Conservation (phyloP, 257 asterid species). For the Sherardia arvensis region DNA sequence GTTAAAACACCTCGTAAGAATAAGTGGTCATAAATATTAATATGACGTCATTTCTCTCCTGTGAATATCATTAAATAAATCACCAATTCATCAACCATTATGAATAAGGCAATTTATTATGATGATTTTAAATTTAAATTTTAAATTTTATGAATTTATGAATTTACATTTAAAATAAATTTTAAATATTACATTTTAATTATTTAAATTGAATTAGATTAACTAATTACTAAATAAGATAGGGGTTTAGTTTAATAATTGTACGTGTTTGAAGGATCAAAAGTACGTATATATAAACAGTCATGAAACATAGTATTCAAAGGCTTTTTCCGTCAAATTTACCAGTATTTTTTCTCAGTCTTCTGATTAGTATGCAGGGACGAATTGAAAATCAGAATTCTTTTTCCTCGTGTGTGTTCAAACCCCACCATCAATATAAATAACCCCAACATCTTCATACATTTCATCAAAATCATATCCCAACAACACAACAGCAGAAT, state of each 20-base stretch:
- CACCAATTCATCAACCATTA: too few species aligned
- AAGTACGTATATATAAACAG: slow-evolving; percentile 19
- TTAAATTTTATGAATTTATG: too few species aligned
- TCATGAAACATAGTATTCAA: slow-evolving; percentile 38
- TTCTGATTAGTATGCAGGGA: slow-evolving; percentile 31
- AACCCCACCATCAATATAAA: slow-evolving; percentile 17
- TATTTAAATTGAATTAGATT: too few species aligned
- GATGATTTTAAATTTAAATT: too few species aligned
- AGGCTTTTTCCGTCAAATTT: slow-evolving; percentile 24
- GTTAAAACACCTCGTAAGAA: too few species aligned
- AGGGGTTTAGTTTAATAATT: slow-evolving; percentile 7
- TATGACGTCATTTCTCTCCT: too few species aligned
- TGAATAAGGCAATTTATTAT: too few species aligned
- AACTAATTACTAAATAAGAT: too few species aligned
- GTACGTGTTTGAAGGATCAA: slow-evolving; percentile 59
- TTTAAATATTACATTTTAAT: too few species aligned
- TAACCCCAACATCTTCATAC: neutral
- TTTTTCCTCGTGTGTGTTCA: neutral
- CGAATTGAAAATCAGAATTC: slow-evolving; percentile 3
- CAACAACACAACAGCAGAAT: neutral
- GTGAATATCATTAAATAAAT: too few species aligned
- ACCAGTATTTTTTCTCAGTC: slow-evolving; percentile 30
- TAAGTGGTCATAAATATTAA: too few species aligned
- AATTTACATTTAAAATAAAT: too few species aligned
- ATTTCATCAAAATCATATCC: neutral